Conservation (phyloP, 768 basidiomycete genomes). For the Sarcomyxa edulis region DNA sequence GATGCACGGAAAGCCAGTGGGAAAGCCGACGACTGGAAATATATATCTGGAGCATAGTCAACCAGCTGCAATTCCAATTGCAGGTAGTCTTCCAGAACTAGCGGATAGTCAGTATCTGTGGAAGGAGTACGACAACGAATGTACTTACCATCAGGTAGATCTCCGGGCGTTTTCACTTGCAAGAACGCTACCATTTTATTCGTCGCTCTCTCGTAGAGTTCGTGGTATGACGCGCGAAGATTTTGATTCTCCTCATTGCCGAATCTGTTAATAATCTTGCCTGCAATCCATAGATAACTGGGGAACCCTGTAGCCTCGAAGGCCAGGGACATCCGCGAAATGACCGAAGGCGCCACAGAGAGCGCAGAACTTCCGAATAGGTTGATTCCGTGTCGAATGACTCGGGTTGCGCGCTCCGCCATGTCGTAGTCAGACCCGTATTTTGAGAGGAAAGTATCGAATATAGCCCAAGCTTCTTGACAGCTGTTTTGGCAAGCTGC, state of each 20-base stretch:
- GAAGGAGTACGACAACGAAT: background rate
- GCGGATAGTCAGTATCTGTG: slow-evolving; percentile 4
- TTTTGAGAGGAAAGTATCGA: slow-evolving; percentile 75
- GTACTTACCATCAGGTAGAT: slow-evolving; percentile 80
- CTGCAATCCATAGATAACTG: slow-evolving; percentile 91
- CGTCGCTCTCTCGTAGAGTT: slow-evolving; percentile 73
- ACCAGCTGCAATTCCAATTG: slow-evolving; percentile 72
- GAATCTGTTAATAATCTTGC: slow-evolving; percentile 78
- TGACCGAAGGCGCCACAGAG: slow-evolving; percentile 62
- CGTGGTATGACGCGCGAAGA: slow-evolving; percentile 53
- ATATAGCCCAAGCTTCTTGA: slow-evolving; percentile 75
- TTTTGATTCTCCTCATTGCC: slow-evolving; percentile 56
- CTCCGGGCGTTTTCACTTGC: slow-evolving; percentile 59
- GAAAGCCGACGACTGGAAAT: slow-evolving; percentile 77
- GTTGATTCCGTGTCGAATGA: slow-evolving; percentile 76
- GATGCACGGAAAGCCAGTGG: slow-evolving; percentile 71
- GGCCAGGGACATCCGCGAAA: slow-evolving; percentile 68
- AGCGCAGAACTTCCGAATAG: slow-evolving; percentile 71
- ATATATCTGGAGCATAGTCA: slow-evolving; percentile 63
- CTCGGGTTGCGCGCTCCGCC: slow-evolving; percentile 79
- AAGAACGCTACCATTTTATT: slow-evolving; percentile 63
- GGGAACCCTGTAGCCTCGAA: slow-evolving; percentile 82
- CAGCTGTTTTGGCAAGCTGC: slow-evolving; percentile 72
- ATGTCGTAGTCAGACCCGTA: slow-evolving; percentile 73
- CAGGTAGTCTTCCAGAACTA: slow-evolving; percentile 93